phyloP scores from a whole-genome alignment of 1,284 basidiomycete genomes.

The Heliocybe sulcata region DNA sequence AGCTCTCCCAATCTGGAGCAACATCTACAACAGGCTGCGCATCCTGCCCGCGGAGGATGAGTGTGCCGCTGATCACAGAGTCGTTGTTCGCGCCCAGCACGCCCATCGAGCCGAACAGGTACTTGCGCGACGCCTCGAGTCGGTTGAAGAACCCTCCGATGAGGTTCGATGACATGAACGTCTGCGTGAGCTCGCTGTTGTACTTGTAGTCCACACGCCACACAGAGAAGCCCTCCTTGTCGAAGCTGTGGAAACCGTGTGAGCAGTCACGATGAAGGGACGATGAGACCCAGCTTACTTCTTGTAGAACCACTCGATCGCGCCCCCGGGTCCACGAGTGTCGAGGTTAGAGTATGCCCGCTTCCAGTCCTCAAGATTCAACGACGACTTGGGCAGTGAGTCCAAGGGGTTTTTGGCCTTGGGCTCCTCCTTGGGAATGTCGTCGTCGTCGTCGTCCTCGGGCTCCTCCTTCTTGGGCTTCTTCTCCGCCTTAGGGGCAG shows the following conservation, averaged over 20 bases:
- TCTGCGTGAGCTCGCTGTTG: slow-evolving; percentile 88
- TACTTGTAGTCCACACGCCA: slow-evolving; percentile 97
- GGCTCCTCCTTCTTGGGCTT: slow-evolving; percentile 61
- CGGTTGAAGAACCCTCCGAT: slow-evolving; percentile 96
- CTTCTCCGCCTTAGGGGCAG: slow-evolving; percentile 37
- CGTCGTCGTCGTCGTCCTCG: slow-evolving; percentile 62
- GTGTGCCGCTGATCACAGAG: slow-evolving; percentile 70
- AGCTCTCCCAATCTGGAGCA: slow-evolving; percentile 93
- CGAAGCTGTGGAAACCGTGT: slow-evolving; percentile 54
- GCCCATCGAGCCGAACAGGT: slow-evolving; percentile 90
- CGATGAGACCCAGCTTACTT: slow-evolving; percentile 43
- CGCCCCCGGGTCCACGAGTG: slow-evolving; percentile 69
- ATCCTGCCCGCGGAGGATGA: slow-evolving; percentile 80
- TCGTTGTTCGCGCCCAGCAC: slow-evolving; percentile 83
- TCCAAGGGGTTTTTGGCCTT: slow-evolving; percentile 95
- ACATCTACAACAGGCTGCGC: slow-evolving; percentile 65
- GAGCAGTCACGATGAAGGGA: slow-evolving; percentile 4
- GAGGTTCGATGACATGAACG: slow-evolving; percentile 90
- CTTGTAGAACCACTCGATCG: slow-evolving; percentile 87
- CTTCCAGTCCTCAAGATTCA: slow-evolving; percentile 99
- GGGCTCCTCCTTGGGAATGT: slow-evolving; percentile 54
- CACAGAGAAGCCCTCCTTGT: slow-evolving; percentile 86
- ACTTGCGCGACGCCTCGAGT: slow-evolving; percentile 91
- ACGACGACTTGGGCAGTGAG: slow-evolving; percentile 81
- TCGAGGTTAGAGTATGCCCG: slow-evolving; percentile 97